These are phyloP conservation scores for Pseudoperonospora humuli DNA, from an alignment of 352 stramenopile genomes.

Conservation along the genomic window DNA sequence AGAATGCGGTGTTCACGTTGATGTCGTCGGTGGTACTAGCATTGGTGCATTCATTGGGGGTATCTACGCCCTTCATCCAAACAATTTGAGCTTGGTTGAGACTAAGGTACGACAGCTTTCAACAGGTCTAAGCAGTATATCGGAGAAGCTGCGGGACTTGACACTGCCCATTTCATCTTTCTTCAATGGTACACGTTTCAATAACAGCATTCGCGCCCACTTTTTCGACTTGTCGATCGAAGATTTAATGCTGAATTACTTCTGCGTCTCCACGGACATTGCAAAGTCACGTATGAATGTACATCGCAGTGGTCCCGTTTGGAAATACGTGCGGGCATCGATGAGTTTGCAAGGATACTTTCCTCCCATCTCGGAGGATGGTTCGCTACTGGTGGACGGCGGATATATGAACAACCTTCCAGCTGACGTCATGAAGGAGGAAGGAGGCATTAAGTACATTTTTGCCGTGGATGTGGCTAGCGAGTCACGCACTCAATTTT, in stretches of 20 bases:
- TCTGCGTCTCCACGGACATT: conserved; percentile 90
- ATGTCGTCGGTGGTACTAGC: conserved; percentile 91
- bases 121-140: conserved; percentile 54
- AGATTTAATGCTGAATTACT: conserved; percentile 90
- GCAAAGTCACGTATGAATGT: conserved; percentile 83
- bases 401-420: conserved; percentile 93
- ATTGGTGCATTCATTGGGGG: conserved; percentile 83
- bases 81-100: conserved; percentile 54
- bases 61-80: conserved; percentile 69
- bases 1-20: conserved; percentile 88
- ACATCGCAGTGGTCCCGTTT: conserved; percentile 77
- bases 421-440: conserved; percentile 87
- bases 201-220: conserved; percentile 55
- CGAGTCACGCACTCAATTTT: conserved; percentile 66
- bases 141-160: conserved; percentile 71
- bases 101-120: conserved; percentile 52
- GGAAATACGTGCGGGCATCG: conserved; percentile 87
- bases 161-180: conserved; percentile 87
- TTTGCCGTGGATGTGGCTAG: conserved; percentile 87
- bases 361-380: conserved; percentile 83
- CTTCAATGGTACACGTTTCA: conserved; percentile 84
- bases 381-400: conserved; percentile 83
- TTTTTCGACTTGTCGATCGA: conserved; percentile 80
- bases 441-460: conserved; percentile 85
- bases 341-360: conserved; percentile 91